phyloP scores from a whole-genome alignment of 371 early-diverging fungal species.

The Fennellomyces sp. region DNA sequence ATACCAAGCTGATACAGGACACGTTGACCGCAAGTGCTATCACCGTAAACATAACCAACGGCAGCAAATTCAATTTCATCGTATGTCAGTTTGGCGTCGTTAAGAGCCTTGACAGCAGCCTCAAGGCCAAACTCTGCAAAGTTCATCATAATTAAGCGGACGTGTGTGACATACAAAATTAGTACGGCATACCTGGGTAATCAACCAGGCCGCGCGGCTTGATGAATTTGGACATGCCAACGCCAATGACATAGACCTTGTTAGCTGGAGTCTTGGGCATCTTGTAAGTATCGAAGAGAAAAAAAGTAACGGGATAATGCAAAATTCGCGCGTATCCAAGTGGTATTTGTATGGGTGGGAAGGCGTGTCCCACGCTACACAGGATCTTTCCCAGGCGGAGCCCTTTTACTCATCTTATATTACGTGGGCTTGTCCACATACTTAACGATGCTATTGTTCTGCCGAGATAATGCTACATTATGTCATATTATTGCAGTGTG shows the following conservation, averaged over 20 bases:
- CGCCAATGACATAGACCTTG: conserved; percentile 59
- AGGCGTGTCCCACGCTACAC: background rate
- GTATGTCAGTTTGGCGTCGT: conserved; percentile 71
- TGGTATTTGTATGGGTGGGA: no score
- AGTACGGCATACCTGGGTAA: conserved; percentile 56
- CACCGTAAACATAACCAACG: conserved; percentile 70
- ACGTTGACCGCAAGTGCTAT: conserved; percentile 78
- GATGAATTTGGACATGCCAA: conserved; percentile 71
- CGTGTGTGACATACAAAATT: conserved; percentile 23
- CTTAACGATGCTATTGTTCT: no score
- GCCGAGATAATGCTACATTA: no score
- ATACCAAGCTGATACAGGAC: conserved; percentile 71
- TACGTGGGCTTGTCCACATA: no score
- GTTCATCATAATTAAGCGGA: no score
- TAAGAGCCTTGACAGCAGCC: conserved; percentile 74
- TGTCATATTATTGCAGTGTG: no score
- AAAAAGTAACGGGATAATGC: background rate
- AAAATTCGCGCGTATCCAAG: no score
- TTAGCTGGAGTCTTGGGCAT: conserved; percentile 19
- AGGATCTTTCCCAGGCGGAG: background rate
- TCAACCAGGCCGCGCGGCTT: conserved; percentile 63
- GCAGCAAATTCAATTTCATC: conserved; percentile 67
- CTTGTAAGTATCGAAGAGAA: background rate
- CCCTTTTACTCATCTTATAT: background rate
- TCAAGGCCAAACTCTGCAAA: conserved; percentile 71